A percentile compares a stretch with the other conserved stretches of the same genome.
Conservation (phyloP, 768 basidiomycete genomes). For the Fomitopsis pulvina region DNA sequence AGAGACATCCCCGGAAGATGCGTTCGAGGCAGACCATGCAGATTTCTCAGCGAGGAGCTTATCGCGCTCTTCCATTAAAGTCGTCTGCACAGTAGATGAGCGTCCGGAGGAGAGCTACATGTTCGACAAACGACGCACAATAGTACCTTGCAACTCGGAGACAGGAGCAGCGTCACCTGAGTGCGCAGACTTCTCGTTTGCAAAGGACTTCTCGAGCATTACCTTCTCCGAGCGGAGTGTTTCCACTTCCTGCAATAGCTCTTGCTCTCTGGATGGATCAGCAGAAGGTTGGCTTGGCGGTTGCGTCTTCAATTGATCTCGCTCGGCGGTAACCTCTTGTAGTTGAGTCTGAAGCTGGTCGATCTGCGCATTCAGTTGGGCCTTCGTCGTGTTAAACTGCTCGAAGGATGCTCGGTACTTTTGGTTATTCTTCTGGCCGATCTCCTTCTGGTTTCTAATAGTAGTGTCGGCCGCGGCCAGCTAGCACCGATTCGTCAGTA, state of each 20-base stretch:
- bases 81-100: constrained; percentile 30
- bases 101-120: background rate
- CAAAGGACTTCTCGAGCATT: constrained; percentile 31
- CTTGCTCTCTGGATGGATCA: constrained; percentile 20
- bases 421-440: constrained; percentile 21
- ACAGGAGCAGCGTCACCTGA: constrained; percentile 6
- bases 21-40: constrained; percentile 28
- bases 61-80: constrained; percentile 54
- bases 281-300: constrained; percentile 9
- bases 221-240: constrained; percentile 32
- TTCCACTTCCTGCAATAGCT: constrained; percentile 29
- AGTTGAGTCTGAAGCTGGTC: constrained; percentile 17
- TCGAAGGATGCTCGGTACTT: constrained; percentile 17
- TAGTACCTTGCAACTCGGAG: constrained; percentile 17
- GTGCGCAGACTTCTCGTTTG: constrained; percentile 28
- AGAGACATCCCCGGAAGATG: constrained; percentile 16
- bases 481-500: background rate
- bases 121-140: no score
- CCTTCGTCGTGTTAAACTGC: constrained; percentile 7
- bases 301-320: constrained; percentile 31
- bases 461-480: background rate
- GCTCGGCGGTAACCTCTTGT: constrained; percentile 17
- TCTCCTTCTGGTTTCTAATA: constrained; percentile 7
- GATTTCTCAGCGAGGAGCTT: constrained; percentile 54
- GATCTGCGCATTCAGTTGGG: constrained; percentile 14